A percentile compares a stretch with the other conserved stretches of the same genome.
phyloP scores from a whole-genome alignment of 2,329 filamentous ascomycete species.

The Anthostomella pinea region DNA sequence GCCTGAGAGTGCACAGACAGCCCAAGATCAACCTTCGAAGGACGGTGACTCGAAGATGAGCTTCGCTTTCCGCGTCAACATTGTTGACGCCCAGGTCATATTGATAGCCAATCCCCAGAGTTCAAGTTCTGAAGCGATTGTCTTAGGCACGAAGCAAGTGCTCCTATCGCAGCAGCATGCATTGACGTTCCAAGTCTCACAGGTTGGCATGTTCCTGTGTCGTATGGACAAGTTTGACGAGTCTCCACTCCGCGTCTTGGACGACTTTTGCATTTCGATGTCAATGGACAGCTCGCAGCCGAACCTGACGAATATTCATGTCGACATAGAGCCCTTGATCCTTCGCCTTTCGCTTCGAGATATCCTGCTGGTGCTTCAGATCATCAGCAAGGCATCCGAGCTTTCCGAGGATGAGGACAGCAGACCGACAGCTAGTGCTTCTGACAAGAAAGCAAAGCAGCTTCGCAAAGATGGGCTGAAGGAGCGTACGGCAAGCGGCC shows the following conservation, averaged over 20 bases:
- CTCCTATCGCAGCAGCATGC: slow-evolving; percentile 92
- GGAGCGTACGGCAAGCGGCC: slow-evolving; percentile 55
- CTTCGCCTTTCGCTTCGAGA: slow-evolving; percentile 88
- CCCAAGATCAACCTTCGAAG: slow-evolving; percentile 17
- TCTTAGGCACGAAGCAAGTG: slow-evolving; percentile 90
- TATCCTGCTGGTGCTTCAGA: slow-evolving; percentile 90
- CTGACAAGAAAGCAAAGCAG: slow-evolving; percentile 56
- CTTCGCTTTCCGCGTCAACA: slow-evolving; percentile 84
- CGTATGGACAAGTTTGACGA: slow-evolving; percentile 98
- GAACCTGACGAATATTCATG: slow-evolving; percentile 72
- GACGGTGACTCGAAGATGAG: slow-evolving; percentile 55
- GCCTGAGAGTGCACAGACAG: slow-evolving; percentile 23
- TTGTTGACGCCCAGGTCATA: slow-evolving; percentile 95
- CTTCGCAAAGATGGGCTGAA: slow-evolving; percentile 49
- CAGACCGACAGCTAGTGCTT: slow-evolving; percentile 36
- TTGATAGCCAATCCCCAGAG: slow-evolving; percentile 92
- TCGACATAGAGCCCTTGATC: slow-evolving; percentile 88
- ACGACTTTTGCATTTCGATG: slow-evolving; percentile 91
- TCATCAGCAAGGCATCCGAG: slow-evolving; percentile 85
- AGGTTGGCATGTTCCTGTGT: slow-evolving; percentile 97
- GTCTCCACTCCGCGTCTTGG: slow-evolving; percentile 83
- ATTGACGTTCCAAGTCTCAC: slow-evolving; percentile 85
- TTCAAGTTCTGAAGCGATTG: slow-evolving; percentile 89
- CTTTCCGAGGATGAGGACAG: slow-evolving; percentile 67
- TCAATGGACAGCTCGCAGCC: slow-evolving; percentile 71